Base-by-base conservation (phyloP, 768 basidiomycete species). In the Phanerodontia chrysosporium region DNA sequence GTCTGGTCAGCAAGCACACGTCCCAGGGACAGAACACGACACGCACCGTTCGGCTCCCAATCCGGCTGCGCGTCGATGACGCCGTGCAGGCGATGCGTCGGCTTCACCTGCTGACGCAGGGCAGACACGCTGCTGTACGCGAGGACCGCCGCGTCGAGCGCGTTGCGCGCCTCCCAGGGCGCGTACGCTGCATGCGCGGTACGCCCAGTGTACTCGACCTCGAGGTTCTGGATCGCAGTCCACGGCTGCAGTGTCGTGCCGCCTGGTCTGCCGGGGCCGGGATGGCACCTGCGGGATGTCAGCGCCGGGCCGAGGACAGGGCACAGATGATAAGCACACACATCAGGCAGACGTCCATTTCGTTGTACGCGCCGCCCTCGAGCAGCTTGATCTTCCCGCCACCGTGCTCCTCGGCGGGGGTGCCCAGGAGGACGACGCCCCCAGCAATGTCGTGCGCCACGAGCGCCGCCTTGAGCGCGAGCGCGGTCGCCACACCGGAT, bases 111-210 rank as follows among this genome's bases (percentile, higher is more conserved):
- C 70, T 96, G 94, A 13, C 94, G 82, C 49, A 96, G 78, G 24
- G 85, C 84, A 2, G 92, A 87, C 44, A 96, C 79, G 49, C 82
- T 79, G 8, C 86, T 84, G 70, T 95, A 95, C 0, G 92, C 89
- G 9, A 92, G 73, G 69, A 94, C 89, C 0, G 92, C 92, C 0
- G 94, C 94, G 66, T 95, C 94, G 45, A 92, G 80, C 13, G 92
- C 91, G 66, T 95, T 95, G 44, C 80, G 81, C 24, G 88, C 92
- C 71, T 95, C 90, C 89, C 92, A 94, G 3, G 92, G 92, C 12
- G 88, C 82, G 32, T 79, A 81, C n/a, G 85, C 86, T 16, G 90
- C 90, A 65, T 92, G 90, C 5, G 90, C 89, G 46, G 87, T 91
- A 63, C 83, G 87, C 3, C 91, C 91, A 63, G 82, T 82, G 71